These are phyloP conservation scores for Eutypella sp. DNA, from an alignment of 2,329 filamentous ascomycete genomes.

Conservation along the genomic window DNA sequence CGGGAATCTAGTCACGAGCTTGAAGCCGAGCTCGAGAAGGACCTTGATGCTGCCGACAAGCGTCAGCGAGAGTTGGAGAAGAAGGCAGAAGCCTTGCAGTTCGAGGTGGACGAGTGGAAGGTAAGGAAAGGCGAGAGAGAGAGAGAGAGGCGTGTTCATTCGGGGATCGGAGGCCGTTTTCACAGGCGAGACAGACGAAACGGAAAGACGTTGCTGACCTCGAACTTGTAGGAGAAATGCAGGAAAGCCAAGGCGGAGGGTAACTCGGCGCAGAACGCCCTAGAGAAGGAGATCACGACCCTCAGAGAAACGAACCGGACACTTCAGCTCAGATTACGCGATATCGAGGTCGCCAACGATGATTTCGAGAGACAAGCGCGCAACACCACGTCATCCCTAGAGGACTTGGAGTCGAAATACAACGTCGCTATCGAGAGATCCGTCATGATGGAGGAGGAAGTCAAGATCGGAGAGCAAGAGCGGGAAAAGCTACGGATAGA, in stretches of 20 bases:
- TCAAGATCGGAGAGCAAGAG: constrained; percentile 86
- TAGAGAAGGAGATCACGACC: constrained; percentile 94
- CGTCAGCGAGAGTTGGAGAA: constrained; percentile 80
- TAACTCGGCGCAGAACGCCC: constrained; percentile 72
- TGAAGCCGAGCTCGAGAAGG: constrained; percentile 90
- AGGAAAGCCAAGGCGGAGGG: constrained; percentile 90
- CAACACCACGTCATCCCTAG: constrained; percentile 90
- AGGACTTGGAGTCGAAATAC: constrained; percentile 96
- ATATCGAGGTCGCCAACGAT: constrained; percentile 97
- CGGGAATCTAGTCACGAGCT: constrained; percentile 90
- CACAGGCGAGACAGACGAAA: constrained; percentile 1
- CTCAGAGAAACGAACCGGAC: constrained; percentile 80
- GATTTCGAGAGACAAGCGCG: constrained; percentile 95
- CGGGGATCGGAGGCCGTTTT: not conserved
- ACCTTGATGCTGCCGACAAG: constrained; percentile 93
- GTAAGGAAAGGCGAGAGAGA: constrained; percentile 80
- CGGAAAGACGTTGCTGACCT: constrained; percentile 19
- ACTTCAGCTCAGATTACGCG: constrained; percentile 76
- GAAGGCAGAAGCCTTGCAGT: constrained; percentile 77
- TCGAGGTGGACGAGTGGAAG: constrained; percentile 98
- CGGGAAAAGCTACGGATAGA: constrained; percentile 86
- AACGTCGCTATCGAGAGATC: constrained; percentile 88
- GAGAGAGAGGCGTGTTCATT: constrained; percentile 21
- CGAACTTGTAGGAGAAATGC: constrained; percentile 70
- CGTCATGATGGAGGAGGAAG: constrained; percentile 93